Percentiles rank a stretch among this genome's conserved stretches.
Evolutionary conservation across 1,139 yeast genomes (phyloP).

Genomic region (Debaryomyces psychrophilus): DNA sequence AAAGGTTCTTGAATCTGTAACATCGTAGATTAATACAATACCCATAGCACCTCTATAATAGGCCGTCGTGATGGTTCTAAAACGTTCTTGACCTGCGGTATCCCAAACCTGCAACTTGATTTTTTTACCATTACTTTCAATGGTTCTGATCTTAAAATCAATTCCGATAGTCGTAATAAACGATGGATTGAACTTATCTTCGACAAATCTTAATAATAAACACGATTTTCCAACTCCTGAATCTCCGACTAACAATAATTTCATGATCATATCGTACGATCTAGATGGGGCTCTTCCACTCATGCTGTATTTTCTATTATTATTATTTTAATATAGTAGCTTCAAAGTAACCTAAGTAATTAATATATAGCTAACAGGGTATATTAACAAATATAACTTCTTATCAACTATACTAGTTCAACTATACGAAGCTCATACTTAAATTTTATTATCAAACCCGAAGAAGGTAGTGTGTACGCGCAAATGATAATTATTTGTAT

Average conservation of each 20-base stretch:
- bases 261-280: constrained; percentile 93
- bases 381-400: not conserved
- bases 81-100: constrained; percentile 98
- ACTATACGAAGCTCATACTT: constrained; percentile 3
- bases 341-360: not conserved
- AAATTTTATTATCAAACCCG: constrained; percentile 6
- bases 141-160: constrained; percentile 96
- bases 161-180: constrained; percentile 97
- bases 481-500: not conserved
- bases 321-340: not conserved
- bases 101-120: constrained; percentile 98
- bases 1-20: constrained; percentile 91
- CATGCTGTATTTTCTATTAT: constrained; percentile 29
- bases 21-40: constrained; percentile 92
- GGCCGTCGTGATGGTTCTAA: constrained; percentile 97
- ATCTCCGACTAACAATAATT: constrained; percentile 91
- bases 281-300: constrained; percentile 68
- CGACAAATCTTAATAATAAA: constrained; percentile 89
- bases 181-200: constrained; percentile 94
- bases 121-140: constrained; percentile 88
- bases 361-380: not conserved
- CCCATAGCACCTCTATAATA: constrained; percentile 99
- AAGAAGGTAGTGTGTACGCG: constrained; percentile 4
- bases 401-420: not conserved
- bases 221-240: constrained; percentile 98